These are phyloP conservation scores for Yamadazyma sp. DNA, from an alignment of 805 yeast genomes.

Conservation along the genomic window DNA sequence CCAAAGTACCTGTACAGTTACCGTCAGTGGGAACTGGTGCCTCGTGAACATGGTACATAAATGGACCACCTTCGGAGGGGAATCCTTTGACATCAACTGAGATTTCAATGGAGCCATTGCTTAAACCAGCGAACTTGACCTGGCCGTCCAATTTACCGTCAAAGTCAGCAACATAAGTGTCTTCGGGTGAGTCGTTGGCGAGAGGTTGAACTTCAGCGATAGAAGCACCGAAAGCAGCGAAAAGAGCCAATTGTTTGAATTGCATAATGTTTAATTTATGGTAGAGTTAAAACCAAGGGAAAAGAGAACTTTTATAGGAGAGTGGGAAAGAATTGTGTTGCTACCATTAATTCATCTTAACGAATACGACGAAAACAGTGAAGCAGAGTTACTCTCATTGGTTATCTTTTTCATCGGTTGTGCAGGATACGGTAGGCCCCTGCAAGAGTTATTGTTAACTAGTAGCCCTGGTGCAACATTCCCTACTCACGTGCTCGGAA, in stretches of 20 bases:
- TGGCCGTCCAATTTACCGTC: conserved; percentile 25
- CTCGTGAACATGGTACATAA: conserved; percentile 40
- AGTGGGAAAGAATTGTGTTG: too few species aligned
- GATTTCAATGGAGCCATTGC: conserved; percentile 34
- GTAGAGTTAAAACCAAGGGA: too few species aligned
- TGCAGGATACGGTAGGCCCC: too few species aligned
- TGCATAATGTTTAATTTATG: conserved; percentile 5
- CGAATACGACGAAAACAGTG: too few species aligned
- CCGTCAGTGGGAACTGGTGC: conserved; percentile 38
- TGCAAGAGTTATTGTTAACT: too few species aligned
- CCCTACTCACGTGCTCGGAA: too few species aligned
- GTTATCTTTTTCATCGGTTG: conserved; percentile 6
- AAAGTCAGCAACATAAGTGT: conserved; percentile 29
- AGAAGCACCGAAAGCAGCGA: neutral
- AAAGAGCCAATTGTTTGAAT: conserved; percentile 8
- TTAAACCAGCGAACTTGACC: conserved; percentile 28
- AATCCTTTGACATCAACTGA: conserved; percentile 31
- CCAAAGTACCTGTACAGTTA: conserved; percentile 36
- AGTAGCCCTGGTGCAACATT: too few species aligned
- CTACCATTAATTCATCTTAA: too few species aligned
- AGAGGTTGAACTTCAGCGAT: conserved; percentile 13
- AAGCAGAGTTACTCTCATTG: too few species aligned
- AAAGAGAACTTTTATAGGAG: too few species aligned
- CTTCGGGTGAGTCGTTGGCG: conserved; percentile 17
- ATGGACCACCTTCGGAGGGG: conserved; percentile 39